Evolutionary conservation across 2,329 filamentous ascomycete genomes (phyloP).

Genomic region (Hypoxylon sp.): DNA sequence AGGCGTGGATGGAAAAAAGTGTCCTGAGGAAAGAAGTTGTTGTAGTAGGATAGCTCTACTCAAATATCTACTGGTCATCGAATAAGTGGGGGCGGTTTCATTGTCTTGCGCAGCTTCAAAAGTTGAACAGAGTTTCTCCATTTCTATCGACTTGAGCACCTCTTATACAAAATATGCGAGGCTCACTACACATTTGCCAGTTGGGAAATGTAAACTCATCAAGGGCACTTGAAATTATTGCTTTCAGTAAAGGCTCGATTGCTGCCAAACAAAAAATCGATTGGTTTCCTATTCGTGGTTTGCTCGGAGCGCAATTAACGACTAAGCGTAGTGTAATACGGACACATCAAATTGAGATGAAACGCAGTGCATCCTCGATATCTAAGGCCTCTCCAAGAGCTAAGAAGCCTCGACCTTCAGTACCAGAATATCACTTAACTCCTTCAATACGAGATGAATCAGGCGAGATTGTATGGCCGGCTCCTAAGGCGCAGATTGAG

Average conservation of each 20-base stretch:
- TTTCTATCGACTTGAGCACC: no score
- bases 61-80: no score
- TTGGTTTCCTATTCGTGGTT: neutral
- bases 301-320: neutral
- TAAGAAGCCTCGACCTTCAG: conserved; percentile 51
- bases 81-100: no score
- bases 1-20: no score
- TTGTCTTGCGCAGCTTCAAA: no score
- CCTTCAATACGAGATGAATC: conserved; percentile 59
- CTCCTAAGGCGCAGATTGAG: conserved; percentile 68
- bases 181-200: no score
- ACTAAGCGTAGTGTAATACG: neutral
- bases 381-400: conserved; percentile 39
- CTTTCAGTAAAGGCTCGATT: neutral
- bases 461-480: conserved; percentile 73
- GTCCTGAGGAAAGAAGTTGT: no score
- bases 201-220: neutral
- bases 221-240: conserved; percentile 5
- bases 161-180: no score
- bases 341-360: conserved; percentile 44
- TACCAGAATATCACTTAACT: conserved; percentile 63
- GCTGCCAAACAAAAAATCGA: conserved; percentile 8
- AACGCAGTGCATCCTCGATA: conserved; percentile 47
- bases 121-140: no score
- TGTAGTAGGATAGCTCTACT: no score